Conservation (phyloP, 352 stramenopile genomes). For the Peronosclerospora sorghi region DNA sequence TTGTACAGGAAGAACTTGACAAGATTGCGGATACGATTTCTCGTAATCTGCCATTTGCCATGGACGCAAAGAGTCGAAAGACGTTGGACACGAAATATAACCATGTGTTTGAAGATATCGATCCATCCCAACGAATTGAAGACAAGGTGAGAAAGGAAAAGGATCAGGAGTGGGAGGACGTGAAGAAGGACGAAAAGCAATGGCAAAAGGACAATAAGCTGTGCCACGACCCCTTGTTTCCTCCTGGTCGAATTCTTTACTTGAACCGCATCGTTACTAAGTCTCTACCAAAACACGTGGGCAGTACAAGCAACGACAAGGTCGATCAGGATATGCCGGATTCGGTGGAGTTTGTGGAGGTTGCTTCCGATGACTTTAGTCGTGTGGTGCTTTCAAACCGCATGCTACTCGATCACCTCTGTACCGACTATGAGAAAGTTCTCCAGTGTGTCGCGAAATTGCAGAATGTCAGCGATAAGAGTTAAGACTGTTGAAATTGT, state of each 20-base stretch:
- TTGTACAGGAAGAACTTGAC: conserved; percentile 39
- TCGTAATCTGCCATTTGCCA: conserved; percentile 16
- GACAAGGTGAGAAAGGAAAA: conserved; percentile 7
- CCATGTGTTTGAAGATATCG: conserved; percentile 11
- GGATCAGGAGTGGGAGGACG: conserved; percentile 8
- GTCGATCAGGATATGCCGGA: conserved; percentile 8
- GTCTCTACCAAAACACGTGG: conserved; percentile 2
- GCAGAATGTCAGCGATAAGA: not conserved
- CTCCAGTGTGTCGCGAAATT: conserved; percentile 21
- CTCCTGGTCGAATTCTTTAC: conserved; percentile 61
- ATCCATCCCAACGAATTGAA: conserved; percentile 11
- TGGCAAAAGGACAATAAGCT: conserved; percentile 23
- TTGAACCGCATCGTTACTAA: conserved; percentile 29
- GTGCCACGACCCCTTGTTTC: conserved; percentile 50
- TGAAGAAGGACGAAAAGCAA: conserved; percentile 13
- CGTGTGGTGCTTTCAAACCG: conserved; percentile 67
- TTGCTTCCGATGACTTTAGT: conserved; percentile 55
- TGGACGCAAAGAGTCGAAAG: conserved; percentile 3
- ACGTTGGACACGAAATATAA: conserved; percentile 1
- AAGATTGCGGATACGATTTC: conserved; percentile 21
- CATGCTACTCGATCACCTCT: conserved; percentile 82
- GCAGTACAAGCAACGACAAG: not conserved
- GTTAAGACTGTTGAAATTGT: too few relatives aligned
- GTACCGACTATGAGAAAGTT: conserved; percentile 67
- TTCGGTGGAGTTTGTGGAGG: conserved; percentile 49